phyloP scores from a whole-genome alignment of 164 flowering plant species.

The Pachysandra terminalis region DNA sequence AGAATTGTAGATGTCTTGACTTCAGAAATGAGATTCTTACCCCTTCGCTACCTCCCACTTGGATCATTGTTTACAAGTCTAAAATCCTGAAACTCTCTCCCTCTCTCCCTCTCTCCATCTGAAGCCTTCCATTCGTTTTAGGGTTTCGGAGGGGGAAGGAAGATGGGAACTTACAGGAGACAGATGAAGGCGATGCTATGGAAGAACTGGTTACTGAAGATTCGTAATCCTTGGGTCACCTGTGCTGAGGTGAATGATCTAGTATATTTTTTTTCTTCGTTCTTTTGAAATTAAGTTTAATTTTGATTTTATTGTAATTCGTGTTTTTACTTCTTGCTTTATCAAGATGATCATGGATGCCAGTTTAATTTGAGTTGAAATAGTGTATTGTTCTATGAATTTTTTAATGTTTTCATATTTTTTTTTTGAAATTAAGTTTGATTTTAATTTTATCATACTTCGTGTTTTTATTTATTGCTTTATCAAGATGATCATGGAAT shows the following conservation, averaged over 20 bases:
- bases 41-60: conserved; percentile 2
- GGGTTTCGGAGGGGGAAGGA: conserved; percentile 13
- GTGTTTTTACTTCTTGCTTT: too few relatives aligned
- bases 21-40: too few relatives aligned
- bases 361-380: neutral
- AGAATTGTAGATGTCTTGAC: too few relatives aligned
- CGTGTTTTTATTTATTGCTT: too few relatives aligned
- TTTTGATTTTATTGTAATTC: too few relatives aligned
- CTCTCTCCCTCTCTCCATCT: conserved; percentile 5
- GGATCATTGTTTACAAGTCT: too few relatives aligned
- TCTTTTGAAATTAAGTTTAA: too few relatives aligned
- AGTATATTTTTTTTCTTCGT: neutral
- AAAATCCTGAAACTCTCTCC: neutral
- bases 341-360: neutral
- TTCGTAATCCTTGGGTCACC: conserved; percentile 82
- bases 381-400: neutral
- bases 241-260: conserved; percentile 51
- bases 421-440: too few relatives aligned
- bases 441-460: too few relatives aligned
- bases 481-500: too few relatives aligned
- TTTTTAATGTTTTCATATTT: neutral
- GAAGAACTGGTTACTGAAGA: conserved; percentile 93
- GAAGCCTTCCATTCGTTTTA: conserved; percentile 6
- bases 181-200: conserved; percentile 92
- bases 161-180: conserved; percentile 47